phyloP scores from a whole-genome alignment of 768 basidiomycete genomes.

The Thelephora ganbajun region DNA sequence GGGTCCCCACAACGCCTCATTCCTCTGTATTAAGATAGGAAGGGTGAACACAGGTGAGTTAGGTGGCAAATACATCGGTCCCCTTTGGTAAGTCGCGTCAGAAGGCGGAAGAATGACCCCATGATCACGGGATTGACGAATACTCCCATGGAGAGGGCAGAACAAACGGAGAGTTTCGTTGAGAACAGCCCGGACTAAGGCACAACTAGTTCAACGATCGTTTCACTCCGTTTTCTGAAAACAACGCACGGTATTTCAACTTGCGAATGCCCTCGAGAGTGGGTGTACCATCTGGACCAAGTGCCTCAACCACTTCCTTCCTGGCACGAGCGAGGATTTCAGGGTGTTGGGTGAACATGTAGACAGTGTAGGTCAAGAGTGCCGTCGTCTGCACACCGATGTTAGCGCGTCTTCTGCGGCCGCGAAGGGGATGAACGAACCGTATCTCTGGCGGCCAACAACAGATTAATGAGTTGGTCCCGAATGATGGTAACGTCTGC shows the following conservation, averaged over 20 bases:
- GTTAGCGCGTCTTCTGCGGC: background rate
- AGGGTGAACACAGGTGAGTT: slow-evolving; percentile 43
- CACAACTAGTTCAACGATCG: background rate
- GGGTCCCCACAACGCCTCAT: slow-evolving; percentile 53
- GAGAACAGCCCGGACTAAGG: slow-evolving; percentile 56
- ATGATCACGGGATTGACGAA: slow-evolving; percentile 38
- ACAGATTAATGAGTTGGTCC: slow-evolving; percentile 65
- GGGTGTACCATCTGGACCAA: slow-evolving; percentile 32
- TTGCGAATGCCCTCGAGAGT: slow-evolving; percentile 42
- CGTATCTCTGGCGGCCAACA: slow-evolving; percentile 70
- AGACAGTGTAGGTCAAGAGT: slow-evolving; percentile 53
- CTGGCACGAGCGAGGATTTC: slow-evolving; percentile 39
- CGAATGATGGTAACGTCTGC: slow-evolving; percentile 53
- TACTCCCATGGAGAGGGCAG: slow-evolving; percentile 66
- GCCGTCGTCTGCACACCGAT: slow-evolving; percentile 40
- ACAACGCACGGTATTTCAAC: slow-evolving; percentile 49
- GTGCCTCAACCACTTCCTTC: slow-evolving; percentile 43
- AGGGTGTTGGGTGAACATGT: slow-evolving; percentile 56
- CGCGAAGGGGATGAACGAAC: slow-evolving; percentile 22
- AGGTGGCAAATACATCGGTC: slow-evolving; percentile 45
- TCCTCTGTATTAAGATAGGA: slow-evolving; percentile 53
- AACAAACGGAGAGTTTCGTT: slow-evolving; percentile 70
- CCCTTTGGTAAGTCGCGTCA: slow-evolving; percentile 29
- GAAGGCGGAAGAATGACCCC: slow-evolving; percentile 38
- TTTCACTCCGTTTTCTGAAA: background rate